Evolutionary conservation across 2,329 filamentous ascomycete species (phyloP), one percentile per base, ranked within the genome.

Genomic region (Fusarium musae): DNA sequence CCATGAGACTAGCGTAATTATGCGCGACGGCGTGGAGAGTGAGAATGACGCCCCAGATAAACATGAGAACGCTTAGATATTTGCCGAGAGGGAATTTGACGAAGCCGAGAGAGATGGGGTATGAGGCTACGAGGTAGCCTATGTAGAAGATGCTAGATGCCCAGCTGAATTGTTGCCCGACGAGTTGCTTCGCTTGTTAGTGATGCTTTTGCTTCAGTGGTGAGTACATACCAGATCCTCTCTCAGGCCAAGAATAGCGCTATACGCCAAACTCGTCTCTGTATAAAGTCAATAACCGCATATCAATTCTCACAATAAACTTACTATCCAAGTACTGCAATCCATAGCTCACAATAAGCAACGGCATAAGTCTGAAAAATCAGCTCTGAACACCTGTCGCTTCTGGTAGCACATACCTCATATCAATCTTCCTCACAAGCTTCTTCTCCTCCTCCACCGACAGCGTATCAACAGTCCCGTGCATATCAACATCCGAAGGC

Each of bases 191-290:
- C 0, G 3, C 0, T 34, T 5, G 28, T 66, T 23, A 36, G 36
- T n/a, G 2, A 17, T 19, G 2, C 5, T 3, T 17, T 11, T 26
- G 9, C 2, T 44, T 21, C 4, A 1, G 2, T 13, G 10, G 2
- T 16, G 5, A 9, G 2, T 6, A 28, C 23, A 1, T 49, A 66
- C 63, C 13, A 67, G 9, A 7, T 67, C 64, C 6, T 67, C 62
- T 52, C 62, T 40, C 1, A 67, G 44, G 11, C 62, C 64, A 0
- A 67, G 39, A 9, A 67, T 67, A 21, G 64, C 64, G 12, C 64
- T 66, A 36, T 67, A 67, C 26, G 64, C 52, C n/a, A 67, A 15
- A 37, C 64, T 66, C 1, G 64, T 67, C n/a, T 67, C 64, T 67
- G 9, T 32, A 15, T 3, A 9, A 9, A 5, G 32, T 67, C 36